phyloP scores from a whole-genome alignment of 805 yeast genomes.

The Scheffersomyces amazonensis region DNA sequence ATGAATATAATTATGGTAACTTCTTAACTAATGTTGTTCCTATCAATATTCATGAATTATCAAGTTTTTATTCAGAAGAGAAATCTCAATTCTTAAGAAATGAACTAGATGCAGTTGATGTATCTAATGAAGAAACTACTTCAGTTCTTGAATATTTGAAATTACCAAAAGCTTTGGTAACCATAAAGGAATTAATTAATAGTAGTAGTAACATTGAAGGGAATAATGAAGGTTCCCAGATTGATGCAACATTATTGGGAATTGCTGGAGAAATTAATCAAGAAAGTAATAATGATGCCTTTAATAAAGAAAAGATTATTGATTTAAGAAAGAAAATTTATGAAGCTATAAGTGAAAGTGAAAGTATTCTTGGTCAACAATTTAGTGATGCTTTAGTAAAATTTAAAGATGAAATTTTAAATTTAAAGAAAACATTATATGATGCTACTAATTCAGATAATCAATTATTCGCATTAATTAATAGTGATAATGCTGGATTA shows the following conservation, averaged over 20 bases:
- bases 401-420: slow-evolving; percentile 53
- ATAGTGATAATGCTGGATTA: slow-evolving; percentile 22
- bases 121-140: slow-evolving; percentile 73
- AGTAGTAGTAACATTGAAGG: slow-evolving; percentile 6
- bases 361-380: slow-evolving; percentile 11
- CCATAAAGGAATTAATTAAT: slow-evolving; percentile 43
- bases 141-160: slow-evolving; percentile 81
- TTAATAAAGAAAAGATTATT: slow-evolving; percentile 27
- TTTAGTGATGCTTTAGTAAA: not conserved
- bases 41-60: slow-evolving; percentile 78
- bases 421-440: slow-evolving; percentile 54
- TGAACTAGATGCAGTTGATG: slow-evolving; percentile 70
- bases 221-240: not conserved
- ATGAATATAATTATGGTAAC: slow-evolving; percentile 42
- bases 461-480: slow-evolving; percentile 47
- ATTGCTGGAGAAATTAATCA: slow-evolving; percentile 15
- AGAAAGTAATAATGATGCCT: slow-evolving; percentile 26
- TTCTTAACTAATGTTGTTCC: slow-evolving; percentile 83
- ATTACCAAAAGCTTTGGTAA: slow-evolving; percentile 64
- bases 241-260: not conserved
- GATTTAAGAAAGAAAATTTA: slow-evolving; percentile 35
- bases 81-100: slow-evolving; percentile 73
- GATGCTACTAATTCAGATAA: slow-evolving; percentile 63
- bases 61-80: slow-evolving; percentile 86
- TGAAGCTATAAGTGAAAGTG: slow-evolving; percentile 31